A percentile compares a stretch with the other conserved stretches of the same genome.
Conservation (phyloP, 495 filamentous ascomycete species). For the Xylaria nigripes region DNA sequence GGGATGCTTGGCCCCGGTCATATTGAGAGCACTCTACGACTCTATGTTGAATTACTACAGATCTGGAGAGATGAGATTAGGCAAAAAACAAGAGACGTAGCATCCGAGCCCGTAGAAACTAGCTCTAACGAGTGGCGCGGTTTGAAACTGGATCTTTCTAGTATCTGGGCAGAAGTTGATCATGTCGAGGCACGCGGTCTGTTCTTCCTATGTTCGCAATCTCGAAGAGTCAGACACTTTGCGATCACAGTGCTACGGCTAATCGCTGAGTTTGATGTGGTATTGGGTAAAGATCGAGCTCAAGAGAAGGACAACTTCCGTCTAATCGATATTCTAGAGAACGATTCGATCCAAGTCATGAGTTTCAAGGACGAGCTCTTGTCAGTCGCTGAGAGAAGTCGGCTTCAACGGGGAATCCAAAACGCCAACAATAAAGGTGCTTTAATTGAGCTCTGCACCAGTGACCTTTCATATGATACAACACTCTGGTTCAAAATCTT, state of each 20-base stretch:
- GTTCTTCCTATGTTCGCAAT: slow-evolving; percentile 98
- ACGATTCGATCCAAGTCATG: slow-evolving; percentile 79
- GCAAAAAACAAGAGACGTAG: slow-evolving; percentile 68
- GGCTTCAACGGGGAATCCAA: slow-evolving; percentile 82
- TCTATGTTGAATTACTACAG: slow-evolving; percentile 87
- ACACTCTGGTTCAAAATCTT: slow-evolving; percentile 97
- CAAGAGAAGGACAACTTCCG: slow-evolving; percentile 53
- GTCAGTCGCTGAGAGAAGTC: slow-evolving; percentile 84
- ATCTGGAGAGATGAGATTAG: slow-evolving; percentile 98
- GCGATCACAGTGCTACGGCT: slow-evolving; percentile 87
- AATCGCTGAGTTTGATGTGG: slow-evolving; percentile 89
- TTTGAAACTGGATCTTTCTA: slow-evolving; percentile 77
- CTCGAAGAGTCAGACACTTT: slow-evolving; percentile 75
- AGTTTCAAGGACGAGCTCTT: slow-evolving; percentile 88
- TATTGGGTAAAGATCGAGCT: slow-evolving; percentile 56
- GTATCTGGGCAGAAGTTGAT: slow-evolving; percentile 84
- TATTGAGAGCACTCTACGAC: slow-evolving; percentile 83
- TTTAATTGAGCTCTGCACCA: slow-evolving; percentile 87
- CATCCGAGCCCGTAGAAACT: slow-evolving; percentile 53
- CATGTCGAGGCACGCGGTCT: slow-evolving; percentile 94
- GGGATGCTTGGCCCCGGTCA: slow-evolving; percentile 93
- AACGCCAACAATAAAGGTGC: slow-evolving; percentile 78
- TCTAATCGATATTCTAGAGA: slow-evolving; percentile 86
- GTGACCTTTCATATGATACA: slow-evolving; percentile 88
- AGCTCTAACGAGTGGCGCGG: slow-evolving; percentile 49